phyloP scores from a whole-genome alignment of 139 green algal species.

The Marvania coccoides region DNA sequence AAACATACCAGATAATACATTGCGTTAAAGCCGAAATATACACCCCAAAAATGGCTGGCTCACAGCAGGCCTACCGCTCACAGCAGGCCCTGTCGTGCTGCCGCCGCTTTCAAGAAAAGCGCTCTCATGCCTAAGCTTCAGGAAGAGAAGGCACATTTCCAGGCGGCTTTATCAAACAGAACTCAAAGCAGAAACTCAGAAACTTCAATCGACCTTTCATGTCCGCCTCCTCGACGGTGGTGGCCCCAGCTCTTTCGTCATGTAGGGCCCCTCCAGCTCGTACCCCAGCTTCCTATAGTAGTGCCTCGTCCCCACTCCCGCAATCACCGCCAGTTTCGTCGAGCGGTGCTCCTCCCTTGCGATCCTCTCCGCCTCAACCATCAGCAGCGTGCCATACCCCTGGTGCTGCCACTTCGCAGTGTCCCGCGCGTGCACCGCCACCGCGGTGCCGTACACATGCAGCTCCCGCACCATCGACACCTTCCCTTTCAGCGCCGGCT shows the following conservation, averaged over 20 bases:
- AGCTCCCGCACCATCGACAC: conserved; percentile 92
- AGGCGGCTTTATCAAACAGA: too few relatives aligned
- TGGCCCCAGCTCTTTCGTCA: conserved; percentile 66
- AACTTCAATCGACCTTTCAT: too few relatives aligned
- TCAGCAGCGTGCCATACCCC: conserved; percentile 89
- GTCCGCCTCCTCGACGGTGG: background rate
- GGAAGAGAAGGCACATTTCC: too few relatives aligned
- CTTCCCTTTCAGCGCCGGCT: conserved; percentile 72
- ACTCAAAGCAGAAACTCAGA: too few relatives aligned
- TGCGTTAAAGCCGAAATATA: too few relatives aligned
- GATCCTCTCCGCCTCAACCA: conserved; percentile 92
- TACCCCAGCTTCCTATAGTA: conserved; percentile 93
- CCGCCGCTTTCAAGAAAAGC: too few relatives aligned
- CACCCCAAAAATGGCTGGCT: too few relatives aligned
- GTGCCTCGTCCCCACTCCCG: conserved; percentile 93
- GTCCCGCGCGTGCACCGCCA: conserved; percentile 85
- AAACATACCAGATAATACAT: too few relatives aligned
- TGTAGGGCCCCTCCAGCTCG: conserved; percentile 92
- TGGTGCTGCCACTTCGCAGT: conserved; percentile 79
- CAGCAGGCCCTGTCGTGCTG: too few relatives aligned
- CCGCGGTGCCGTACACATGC: conserved; percentile 94
- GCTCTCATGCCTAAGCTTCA: too few relatives aligned
- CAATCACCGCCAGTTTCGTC: conserved; percentile 89
- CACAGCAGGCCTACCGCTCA: too few relatives aligned
- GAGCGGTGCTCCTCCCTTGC: conserved; percentile 78